phyloP scores from a whole-genome alignment of 257 asterid species.

The Fraxinus americana region DNA sequence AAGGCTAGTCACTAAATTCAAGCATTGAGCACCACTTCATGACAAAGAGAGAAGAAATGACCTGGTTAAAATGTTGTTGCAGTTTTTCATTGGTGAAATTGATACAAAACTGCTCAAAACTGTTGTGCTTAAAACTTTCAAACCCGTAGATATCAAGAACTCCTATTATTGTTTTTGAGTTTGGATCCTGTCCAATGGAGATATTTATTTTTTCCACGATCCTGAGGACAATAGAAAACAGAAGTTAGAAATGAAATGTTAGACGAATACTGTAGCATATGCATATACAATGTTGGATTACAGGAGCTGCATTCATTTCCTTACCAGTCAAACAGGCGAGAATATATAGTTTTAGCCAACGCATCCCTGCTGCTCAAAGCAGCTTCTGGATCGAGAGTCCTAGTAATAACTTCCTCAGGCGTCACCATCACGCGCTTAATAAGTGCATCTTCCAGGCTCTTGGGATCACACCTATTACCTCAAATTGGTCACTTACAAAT shows the following conservation, averaged over 20 bases:
- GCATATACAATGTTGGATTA: no score
- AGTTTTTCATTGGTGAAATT: conserved; percentile 97
- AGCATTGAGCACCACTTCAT: conserved; percentile 20
- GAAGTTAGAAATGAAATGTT: conserved; percentile 24
- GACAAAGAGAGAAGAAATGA: conserved; percentile 31
- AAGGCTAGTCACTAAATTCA: conserved; percentile 20
- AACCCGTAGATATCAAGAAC: conserved; percentile 98
- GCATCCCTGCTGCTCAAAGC: conserved; percentile 97
- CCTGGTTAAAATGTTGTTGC: conserved; percentile 99
- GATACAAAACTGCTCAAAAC: conserved; percentile 99
- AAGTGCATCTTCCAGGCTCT: conserved; percentile 93
- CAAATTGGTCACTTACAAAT: conserved; percentile 22
- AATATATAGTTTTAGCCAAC: conserved; percentile 83
- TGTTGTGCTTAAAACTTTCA: conserved; percentile 91
- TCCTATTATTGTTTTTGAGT: conserved; percentile 89
- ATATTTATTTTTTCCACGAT: conserved; percentile 87
- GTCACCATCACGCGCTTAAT: conserved; percentile 98
- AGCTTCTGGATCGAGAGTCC: conserved; percentile 94
- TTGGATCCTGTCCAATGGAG: conserved; percentile 98
- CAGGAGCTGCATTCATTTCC: neutral
- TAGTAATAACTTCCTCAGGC: conserved; percentile 91
- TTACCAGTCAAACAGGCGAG: conserved; percentile 93
- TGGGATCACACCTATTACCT: conserved; percentile 79
- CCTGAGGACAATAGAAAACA: conserved; percentile 49
- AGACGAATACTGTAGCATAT: conserved; percentile 5